A percentile compares a stretch with the other conserved stretches of the same genome.
Conservation (phyloP, 164 flowering plant species). For the Brasenia schreberi region DNA sequence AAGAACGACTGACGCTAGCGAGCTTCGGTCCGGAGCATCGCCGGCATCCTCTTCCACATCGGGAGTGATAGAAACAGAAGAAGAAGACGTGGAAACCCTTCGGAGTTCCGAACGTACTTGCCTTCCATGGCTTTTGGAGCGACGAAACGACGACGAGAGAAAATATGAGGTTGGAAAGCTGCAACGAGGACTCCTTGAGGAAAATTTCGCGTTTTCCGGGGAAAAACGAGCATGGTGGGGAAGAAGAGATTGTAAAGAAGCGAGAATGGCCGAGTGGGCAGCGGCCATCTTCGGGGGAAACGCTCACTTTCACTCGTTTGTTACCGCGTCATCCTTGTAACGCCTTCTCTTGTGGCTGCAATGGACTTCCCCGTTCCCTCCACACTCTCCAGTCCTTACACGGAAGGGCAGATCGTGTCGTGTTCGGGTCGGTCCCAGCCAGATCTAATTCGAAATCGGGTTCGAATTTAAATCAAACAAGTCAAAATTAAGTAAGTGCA, state of each 20-base stretch:
- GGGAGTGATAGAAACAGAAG: conserved; percentile 18
- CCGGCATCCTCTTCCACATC: conserved; percentile 10
- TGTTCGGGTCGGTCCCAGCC: too few species aligned
- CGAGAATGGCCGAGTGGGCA: neutral
- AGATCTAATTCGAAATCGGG: too few species aligned
- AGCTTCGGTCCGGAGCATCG: conserved; percentile 3
- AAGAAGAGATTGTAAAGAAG: neutral
- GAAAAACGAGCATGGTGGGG: neutral
- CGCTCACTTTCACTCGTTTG: too few species aligned
- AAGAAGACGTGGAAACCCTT: conserved; percentile 8
- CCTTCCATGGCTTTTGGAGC: conserved; percentile 2
- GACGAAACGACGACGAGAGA: neutral
- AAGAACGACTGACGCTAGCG: conserved; percentile 30
- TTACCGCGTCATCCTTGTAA: too few species aligned
- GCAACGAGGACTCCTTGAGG: neutral
- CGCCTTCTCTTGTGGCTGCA: too few species aligned
- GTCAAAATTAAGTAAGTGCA: too few species aligned
- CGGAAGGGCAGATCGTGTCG: too few species aligned
- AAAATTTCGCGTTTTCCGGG: neutral
- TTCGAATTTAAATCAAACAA: too few species aligned
- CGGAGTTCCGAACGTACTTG: conserved; percentile 6
- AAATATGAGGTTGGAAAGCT: neutral
- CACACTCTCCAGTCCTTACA: too few species aligned
- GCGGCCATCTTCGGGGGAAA: neutral
- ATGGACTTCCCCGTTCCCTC: too few species aligned